These are phyloP conservation scores for Tremella mesenterica DNA, from an alignment of 768 basidiomycete genomes.

Conservation along the genomic window DNA sequence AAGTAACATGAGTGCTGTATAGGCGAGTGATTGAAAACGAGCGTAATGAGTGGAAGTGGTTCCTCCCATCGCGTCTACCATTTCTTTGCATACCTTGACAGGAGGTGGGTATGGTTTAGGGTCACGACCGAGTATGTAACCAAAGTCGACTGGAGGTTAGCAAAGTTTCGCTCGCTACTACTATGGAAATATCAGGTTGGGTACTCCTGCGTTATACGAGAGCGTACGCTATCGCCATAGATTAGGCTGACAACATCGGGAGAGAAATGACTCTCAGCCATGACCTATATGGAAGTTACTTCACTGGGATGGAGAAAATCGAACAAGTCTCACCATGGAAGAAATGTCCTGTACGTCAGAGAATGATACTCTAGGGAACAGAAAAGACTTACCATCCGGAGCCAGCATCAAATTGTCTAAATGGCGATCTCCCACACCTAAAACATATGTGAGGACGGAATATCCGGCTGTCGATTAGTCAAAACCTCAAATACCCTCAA, in stretches of 20 bases:
- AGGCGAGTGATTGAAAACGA: slow-evolving; percentile 91
- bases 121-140: slow-evolving; percentile 93
- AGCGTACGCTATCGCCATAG: no score
- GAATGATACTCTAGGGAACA: background rate
- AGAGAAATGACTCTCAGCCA: no score
- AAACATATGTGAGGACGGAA: slow-evolving; percentile 89
- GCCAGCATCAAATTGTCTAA: slow-evolving; percentile 87
- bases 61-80: slow-evolving; percentile 99
- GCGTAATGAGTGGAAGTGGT: slow-evolving; percentile 88
- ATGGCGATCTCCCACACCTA: slow-evolving; percentile 96
- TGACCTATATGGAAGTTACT: no score
- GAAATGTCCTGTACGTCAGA: slow-evolving; percentile 61
- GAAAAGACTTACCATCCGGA: slow-evolving; percentile 61
- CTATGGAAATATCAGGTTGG: no score
- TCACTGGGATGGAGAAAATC: no score
- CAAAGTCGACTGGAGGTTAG: slow-evolving; percentile 71
- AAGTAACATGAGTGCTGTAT: slow-evolving; percentile 93
- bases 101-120: slow-evolving; percentile 96
- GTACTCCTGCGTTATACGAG: no score
- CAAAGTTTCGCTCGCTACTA: background rate
- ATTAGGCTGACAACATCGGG: no score
- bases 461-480: slow-evolving; percentile 68
- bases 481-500: no score
- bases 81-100: slow-evolving; percentile 97
- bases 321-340: slow-evolving; percentile 64